Evolutionary conservation across 2,329 filamentous ascomycete genomes (phyloP).

Genomic region (Chalaropsis thielavioides): DNA sequence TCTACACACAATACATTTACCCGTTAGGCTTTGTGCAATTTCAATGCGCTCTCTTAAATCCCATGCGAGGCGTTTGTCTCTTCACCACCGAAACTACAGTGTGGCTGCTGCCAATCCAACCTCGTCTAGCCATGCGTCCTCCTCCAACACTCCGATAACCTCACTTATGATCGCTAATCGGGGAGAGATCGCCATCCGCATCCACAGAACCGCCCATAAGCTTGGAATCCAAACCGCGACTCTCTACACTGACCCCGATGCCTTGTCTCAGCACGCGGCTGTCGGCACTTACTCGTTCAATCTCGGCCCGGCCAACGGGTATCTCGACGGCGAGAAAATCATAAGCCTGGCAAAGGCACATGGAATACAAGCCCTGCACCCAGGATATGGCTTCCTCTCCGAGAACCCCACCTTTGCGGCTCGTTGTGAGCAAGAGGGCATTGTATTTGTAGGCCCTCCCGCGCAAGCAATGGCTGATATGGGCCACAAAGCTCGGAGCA

Average conservation of each 20-base stretch:
- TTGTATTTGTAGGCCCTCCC: slow-evolving; percentile 89
- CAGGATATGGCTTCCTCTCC: slow-evolving; percentile 88
- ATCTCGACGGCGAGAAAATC: slow-evolving; percentile 87
- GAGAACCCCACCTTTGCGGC: slow-evolving; percentile 87
- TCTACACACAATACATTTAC: neutral
- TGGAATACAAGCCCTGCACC: slow-evolving; percentile 82
- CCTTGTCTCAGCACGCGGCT: slow-evolving; percentile 71
- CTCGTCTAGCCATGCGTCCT: neutral
- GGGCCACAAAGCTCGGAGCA: slow-evolving; percentile 86
- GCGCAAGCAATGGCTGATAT: slow-evolving; percentile 70
- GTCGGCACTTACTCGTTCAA: slow-evolving; percentile 73
- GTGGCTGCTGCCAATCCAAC: neutral
- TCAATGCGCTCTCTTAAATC: neutral
- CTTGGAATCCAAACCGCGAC: slow-evolving; percentile 90
- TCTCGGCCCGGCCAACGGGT: slow-evolving; percentile 68
- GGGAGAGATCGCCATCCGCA: slow-evolving; percentile 89
- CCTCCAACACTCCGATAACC: slow-evolving; percentile 38
- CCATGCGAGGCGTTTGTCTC: neutral
- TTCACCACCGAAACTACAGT: neutral
- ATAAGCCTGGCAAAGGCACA: slow-evolving; percentile 74
- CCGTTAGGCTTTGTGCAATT: neutral
- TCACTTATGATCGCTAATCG: slow-evolving; percentile 93
- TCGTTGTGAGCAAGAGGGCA: slow-evolving; percentile 74
- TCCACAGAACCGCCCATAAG: slow-evolving; percentile 72
- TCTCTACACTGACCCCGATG: slow-evolving; percentile 86